Evolutionary conservation across 2,329 filamentous ascomycete genomes (phyloP).

Genomic region (Aspergillus japonicus): DNA sequence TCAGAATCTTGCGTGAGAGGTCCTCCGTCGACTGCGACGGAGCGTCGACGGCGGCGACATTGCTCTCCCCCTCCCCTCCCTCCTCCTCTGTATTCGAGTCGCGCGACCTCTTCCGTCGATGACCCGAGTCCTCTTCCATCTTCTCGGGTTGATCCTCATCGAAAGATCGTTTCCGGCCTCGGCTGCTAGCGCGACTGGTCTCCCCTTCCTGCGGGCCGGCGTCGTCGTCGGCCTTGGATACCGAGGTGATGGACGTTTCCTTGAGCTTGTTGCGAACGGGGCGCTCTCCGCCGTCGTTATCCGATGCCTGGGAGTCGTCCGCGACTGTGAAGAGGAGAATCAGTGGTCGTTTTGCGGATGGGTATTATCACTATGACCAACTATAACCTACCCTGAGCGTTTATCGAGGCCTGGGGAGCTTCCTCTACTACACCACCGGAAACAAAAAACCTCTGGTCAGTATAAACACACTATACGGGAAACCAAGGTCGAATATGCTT

Average conservation of each 20-base stretch:
- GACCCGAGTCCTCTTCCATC: constrained; percentile 29
- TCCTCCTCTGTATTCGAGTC: constrained; percentile 38
- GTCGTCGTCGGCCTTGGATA: constrained; percentile 15
- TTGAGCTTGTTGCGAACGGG: constrained; percentile 62
- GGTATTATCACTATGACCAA: neutral
- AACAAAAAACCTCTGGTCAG: neutral
- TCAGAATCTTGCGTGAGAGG: constrained; percentile 27
- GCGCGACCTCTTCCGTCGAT: constrained; percentile 45
- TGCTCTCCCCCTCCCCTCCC: constrained; percentile 20
- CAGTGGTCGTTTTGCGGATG: neutral
- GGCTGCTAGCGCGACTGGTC: constrained; percentile 23
- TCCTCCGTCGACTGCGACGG: constrained; percentile 17
- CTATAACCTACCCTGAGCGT: neutral
- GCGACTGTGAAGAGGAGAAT: constrained; percentile 16
- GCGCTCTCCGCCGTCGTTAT: constrained; percentile 51
- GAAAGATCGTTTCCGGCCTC: constrained; percentile 37
- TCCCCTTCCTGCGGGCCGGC: constrained; percentile 9
- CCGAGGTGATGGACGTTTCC: constrained; percentile 58
- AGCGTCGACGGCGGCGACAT: neutral
- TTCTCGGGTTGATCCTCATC: constrained; percentile 33
- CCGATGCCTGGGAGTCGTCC: constrained; percentile 32
- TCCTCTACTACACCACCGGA: neutral
- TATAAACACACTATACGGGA: neutral
- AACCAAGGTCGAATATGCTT: neutral
- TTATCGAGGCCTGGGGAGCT: neutral